Evolutionary conservation across 345 rosid species (phyloP).

Genomic region (Eucalyptus marginata): DNA sequence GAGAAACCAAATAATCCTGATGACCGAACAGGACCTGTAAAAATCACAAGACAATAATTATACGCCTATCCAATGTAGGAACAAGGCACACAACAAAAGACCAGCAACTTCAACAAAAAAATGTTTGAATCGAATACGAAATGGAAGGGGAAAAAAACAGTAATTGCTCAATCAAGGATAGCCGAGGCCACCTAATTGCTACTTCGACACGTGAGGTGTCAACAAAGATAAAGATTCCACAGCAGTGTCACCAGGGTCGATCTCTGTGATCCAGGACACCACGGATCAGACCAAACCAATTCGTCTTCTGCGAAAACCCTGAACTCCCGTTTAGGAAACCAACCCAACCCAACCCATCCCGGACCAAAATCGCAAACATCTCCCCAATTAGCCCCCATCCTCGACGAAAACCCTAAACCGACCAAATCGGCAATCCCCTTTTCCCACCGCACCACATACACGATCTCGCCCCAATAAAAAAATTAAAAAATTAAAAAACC

Average conservation of each 20-base stretch:
- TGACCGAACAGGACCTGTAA: not conserved
- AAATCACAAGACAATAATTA: not conserved
- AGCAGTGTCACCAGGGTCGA: not conserved
- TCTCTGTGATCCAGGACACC: not conserved
- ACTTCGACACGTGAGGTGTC: not conserved
- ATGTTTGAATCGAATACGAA: not conserved
- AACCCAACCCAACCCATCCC: not conserved
- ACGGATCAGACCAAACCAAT: not conserved
- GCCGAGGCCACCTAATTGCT: not conserved
- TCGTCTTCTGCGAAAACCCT: not conserved
- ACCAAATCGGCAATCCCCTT: not conserved
- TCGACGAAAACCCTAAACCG: not conserved
- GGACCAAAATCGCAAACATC: not conserved
- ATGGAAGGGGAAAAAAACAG: not conserved
- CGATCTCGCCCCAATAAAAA: not conserved
- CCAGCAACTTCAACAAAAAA: not conserved
- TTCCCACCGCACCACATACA: not conserved
- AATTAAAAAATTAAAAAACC: not conserved
- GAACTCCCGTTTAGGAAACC: not conserved
- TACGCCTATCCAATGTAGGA: not conserved
- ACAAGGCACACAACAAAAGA: not conserved
- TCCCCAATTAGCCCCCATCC: not conserved
- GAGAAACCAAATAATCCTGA: not conserved
- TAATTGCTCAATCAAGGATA: not conserved
- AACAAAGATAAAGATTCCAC: not conserved